Evolutionary conservation across 148 eudicot species (phyloP).

Genomic region (Rhododendron ferrugineum): DNA sequence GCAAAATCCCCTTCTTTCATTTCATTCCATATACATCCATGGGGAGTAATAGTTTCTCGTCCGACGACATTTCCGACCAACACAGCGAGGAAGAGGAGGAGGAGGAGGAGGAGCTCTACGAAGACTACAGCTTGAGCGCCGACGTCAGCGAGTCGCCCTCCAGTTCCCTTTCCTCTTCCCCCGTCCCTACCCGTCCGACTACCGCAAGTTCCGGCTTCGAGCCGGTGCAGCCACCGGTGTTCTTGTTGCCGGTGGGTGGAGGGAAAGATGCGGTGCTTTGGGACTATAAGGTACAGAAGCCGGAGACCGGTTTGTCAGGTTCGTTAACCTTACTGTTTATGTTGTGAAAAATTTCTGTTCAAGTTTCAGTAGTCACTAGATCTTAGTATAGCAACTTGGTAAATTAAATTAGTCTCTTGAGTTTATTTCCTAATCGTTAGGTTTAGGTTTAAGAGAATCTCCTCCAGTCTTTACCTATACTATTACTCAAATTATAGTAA

Average conservation of each 20-base stretch:
- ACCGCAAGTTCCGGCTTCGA: neutral
- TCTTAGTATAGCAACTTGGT: neutral
- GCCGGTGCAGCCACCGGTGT: conserved; percentile 7
- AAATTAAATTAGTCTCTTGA: neutral
- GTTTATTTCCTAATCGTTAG: neutral
- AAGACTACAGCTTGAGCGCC: conserved; percentile 25
- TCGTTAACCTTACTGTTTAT: neutral
- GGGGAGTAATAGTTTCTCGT: conserved; percentile 13
- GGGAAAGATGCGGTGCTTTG: conserved; percentile 50
- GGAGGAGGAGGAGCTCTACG: conserved; percentile 5
- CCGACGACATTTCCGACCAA: conserved; percentile 11
- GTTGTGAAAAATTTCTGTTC: neutral
- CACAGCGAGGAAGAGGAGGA: conserved; percentile 8
- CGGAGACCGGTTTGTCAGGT: conserved; percentile 55
- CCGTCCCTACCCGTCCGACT: neutral
- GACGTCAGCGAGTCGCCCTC: conserved; percentile 31
- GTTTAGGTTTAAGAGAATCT: neutral
- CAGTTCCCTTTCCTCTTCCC: conserved; percentile 10
- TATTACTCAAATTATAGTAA: neutral
- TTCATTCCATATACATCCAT: neutral
- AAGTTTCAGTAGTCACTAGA: neutral
- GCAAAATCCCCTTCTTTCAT: neutral
- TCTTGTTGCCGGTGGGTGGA: conserved; percentile 16
- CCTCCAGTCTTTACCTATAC: neutral
- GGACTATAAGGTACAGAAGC: conserved; percentile 36